A percentile compares a stretch with the other conserved stretches of the same genome.
These are phyloP conservation scores for Rugonectria rugulosa DNA, from an alignment of 2,329 filamentous ascomycete genomes.

Conservation along the genomic window DNA sequence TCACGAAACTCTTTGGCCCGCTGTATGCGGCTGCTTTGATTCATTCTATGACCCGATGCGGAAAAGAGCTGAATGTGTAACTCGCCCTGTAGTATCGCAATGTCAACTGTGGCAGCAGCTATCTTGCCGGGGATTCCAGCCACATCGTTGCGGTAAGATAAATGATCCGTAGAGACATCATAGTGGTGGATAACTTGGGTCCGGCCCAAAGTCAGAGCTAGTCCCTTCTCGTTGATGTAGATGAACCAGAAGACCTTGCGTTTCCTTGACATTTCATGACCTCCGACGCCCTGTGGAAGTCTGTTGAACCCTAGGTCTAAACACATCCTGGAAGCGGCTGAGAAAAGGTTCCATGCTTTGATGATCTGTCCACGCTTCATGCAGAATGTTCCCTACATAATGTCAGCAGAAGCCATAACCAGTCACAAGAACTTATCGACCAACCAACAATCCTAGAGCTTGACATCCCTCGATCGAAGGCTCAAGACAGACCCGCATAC, in stretches of 20 bases:
- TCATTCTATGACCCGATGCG: background rate
- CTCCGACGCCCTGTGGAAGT: background rate
- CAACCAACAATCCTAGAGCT: background rate
- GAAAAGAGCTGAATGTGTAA: conserved; percentile 4
- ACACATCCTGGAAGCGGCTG: conserved; percentile 5
- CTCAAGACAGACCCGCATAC: background rate
- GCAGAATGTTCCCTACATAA: conserved; percentile 2
- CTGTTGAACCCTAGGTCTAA: background rate
- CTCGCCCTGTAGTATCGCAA: background rate
- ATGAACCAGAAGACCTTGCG: conserved; percentile 1
- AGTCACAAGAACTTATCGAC: background rate
- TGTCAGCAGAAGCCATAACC: background rate
- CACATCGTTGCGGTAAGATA: background rate
- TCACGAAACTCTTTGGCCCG: background rate
- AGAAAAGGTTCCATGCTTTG: background rate
- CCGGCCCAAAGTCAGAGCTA: background rate
- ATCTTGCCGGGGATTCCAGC: background rate
- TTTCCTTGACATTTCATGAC: background rate
- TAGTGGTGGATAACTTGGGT: conserved; percentile 5
- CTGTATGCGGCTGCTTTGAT: background rate
- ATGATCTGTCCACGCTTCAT: conserved; percentile 1
- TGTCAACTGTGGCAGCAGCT: background rate
- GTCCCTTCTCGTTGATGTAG: background rate
- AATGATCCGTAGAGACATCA: background rate
- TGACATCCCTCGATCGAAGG: conserved; percentile 1